Conservation (phyloP, 805 yeast species). For the Starmerella khaoyaiensis region DNA sequence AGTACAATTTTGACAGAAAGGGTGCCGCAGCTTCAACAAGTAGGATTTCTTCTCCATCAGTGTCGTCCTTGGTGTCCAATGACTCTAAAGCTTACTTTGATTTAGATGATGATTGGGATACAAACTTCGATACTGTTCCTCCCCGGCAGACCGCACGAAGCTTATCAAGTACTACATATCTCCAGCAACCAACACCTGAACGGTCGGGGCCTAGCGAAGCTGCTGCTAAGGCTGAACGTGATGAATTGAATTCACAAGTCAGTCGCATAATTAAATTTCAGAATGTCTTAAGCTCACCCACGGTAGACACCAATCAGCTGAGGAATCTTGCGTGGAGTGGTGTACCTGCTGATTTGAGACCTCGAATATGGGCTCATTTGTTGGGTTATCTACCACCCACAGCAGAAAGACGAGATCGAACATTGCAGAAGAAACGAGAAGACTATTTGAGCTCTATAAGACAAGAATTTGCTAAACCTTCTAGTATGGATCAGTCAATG, state of each 20-base stretch:
- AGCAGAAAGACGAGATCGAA: constrained; percentile 54
- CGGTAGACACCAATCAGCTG: constrained; percentile 55
- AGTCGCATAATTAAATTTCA: constrained; percentile 57
- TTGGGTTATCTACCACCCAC: constrained; percentile 87
- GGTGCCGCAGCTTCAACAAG: constrained; percentile 1
- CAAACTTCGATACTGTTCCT: constrained; percentile 39
- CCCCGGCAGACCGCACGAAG: constrained; percentile 15
- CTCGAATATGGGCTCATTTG: constrained; percentile 77
- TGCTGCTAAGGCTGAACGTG: constrained; percentile 36
- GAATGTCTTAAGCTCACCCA: constrained; percentile 39
- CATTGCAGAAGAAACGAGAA: constrained; percentile 64
- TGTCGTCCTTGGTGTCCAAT: constrained; percentile 5
- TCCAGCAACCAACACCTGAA: constrained; percentile 4
- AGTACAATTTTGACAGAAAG: constrained; percentile 9
- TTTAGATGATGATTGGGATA: constrained; percentile 89
- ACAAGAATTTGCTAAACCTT: constrained; percentile 45
- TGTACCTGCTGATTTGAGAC: constrained; percentile 65
- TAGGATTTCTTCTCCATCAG: constrained; percentile 4
- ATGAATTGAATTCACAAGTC: constrained; percentile 45
- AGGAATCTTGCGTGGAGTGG: constrained; percentile 89
- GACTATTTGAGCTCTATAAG: constrained; percentile 69
- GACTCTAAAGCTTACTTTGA: constrained; percentile 40
- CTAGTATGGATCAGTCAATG: constrained; percentile 50
- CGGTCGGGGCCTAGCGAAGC: constrained; percentile 21
- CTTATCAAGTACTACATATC: constrained; percentile 11